Conservation (phyloP, 495 filamentous ascomycete genomes). For the Hypoxylon rickii region DNA sequence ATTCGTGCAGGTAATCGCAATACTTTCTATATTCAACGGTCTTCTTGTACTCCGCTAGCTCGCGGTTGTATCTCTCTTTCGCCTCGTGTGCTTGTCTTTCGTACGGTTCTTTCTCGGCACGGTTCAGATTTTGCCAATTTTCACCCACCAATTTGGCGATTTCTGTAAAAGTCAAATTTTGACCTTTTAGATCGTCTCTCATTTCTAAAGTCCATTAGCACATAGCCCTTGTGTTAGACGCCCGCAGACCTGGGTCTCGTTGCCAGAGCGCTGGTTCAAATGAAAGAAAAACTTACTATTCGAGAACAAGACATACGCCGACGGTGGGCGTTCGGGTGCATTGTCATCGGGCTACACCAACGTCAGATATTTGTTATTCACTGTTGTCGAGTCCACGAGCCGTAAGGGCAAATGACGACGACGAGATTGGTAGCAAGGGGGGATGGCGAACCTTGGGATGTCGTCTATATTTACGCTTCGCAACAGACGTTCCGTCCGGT, state of each 20-base stretch:
- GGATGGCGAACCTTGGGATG: slow-evolving; percentile 69
- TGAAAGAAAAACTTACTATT: slow-evolving; percentile 62
- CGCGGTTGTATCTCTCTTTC: slow-evolving; percentile 71
- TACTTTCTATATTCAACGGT: slow-evolving; percentile 66
- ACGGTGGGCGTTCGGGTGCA: slow-evolving; percentile 76
- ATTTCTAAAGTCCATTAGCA: slow-evolving; percentile 57
- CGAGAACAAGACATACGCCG: slow-evolving; percentile 82
- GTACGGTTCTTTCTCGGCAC: slow-evolving; percentile 68
- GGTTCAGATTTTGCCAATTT: slow-evolving; percentile 71
- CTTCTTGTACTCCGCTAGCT: slow-evolving; percentile 74
- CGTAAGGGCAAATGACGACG: not conserved
- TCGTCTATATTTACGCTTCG: slow-evolving; percentile 75
- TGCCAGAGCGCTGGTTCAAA: no score
- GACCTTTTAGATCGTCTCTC: slow-evolving; percentile 72
- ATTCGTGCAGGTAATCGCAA: slow-evolving; percentile 69
- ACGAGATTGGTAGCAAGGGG: not conserved
- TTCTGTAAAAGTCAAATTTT: slow-evolving; percentile 76
- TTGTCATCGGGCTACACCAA: slow-evolving; percentile 67
- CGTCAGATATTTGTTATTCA: slow-evolving; percentile 8
- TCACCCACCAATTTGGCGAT: slow-evolving; percentile 83
- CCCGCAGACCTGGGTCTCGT: not conserved
- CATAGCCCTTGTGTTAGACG: not conserved
- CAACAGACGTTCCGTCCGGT: slow-evolving; percentile 38
- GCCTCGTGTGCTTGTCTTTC: slow-evolving; percentile 68
- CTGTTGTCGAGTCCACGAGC: slow-evolving; percentile 7